Base-by-base conservation (phyloP, 2,329 filamentous ascomycete genomes). In the Hymenoscyphus fraxineus region DNA sequence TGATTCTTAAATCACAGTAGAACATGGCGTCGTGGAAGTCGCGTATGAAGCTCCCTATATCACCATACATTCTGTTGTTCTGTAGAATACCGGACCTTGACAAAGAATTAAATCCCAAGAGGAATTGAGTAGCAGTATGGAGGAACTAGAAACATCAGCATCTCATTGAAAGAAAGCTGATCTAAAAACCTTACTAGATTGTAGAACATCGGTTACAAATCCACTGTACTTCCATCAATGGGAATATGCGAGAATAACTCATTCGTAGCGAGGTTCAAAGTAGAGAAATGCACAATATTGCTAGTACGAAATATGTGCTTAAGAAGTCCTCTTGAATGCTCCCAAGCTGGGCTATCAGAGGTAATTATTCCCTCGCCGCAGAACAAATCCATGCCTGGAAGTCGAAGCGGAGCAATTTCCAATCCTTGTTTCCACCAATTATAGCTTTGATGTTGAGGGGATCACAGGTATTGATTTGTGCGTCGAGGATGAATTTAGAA, bases 11-110 rank as follows among this genome's bases (percentile, higher is more conserved):
- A 3, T 32, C 57, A 12, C 31, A 19, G 13, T 7, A 38, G 19
- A 39, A 38, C 57, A 59, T 59, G 12, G 57, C 31, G 22, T 40
- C n/a, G 35, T 40, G 57, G 35, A 59, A 59, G 9, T 38, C 57
- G 1, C 22, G 19, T 13, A 59, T 19, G n/a, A 59, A 59, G 32
- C n/a, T 40, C 13, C 35, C 19, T 19, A 40, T 35, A 41, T 59
- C n/a, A 22, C 57, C 35, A 38, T n/a, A 59, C 35, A 38, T 59
- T 0, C 15, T 40, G 1, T 41, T n/a, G 2, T 15, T 2, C 7
- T 27, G 31, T 22, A 13, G 57, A 66, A 78, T 1, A 86, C 27
- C 7, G 6, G 39, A 9, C 15, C 13, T 54, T 39, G 22, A 38
- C 16, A 51, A 51, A 6, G 44, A 51, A 51, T 51, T 51, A 2